Evolutionary conservation across 2,329 filamentous ascomycete genomes (phyloP).

Genomic region (Helminthosporium solani): DNA sequence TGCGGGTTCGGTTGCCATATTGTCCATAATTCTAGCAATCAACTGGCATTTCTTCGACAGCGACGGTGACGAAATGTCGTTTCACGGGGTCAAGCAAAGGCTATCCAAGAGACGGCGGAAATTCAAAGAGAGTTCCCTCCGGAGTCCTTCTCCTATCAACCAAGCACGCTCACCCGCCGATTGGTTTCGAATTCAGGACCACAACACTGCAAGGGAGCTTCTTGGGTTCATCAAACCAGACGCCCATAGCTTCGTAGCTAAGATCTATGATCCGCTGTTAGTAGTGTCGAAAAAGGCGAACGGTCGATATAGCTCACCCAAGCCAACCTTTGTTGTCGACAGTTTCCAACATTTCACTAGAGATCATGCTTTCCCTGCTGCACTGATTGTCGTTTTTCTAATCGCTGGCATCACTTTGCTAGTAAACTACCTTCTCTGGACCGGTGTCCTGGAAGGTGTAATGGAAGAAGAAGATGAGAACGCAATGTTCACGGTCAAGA

Average conservation of each 20-base stretch:
- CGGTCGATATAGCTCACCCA: slow-evolving; percentile 56
- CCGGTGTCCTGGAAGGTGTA: slow-evolving; percentile 52
- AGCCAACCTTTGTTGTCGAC: slow-evolving; percentile 54
- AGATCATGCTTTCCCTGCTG: slow-evolving; percentile 69
- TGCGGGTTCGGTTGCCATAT: slow-evolving; percentile 70
- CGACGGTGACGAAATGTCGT: slow-evolving; percentile 44
- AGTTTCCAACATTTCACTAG: slow-evolving; percentile 51
- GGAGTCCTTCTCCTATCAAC: slow-evolving; percentile 61
- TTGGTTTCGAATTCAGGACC: slow-evolving; percentile 76
- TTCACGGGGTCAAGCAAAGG: slow-evolving; percentile 21
- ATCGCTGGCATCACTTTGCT: slow-evolving; percentile 67
- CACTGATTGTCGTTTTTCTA: slow-evolving; percentile 63
- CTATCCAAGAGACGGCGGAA: slow-evolving; percentile 22
- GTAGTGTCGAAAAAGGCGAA: slow-evolving; percentile 70
- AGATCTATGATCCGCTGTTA: slow-evolving; percentile 72
- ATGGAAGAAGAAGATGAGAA: slow-evolving; percentile 51
- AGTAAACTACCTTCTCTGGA: slow-evolving; percentile 73
- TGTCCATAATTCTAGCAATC: slow-evolving; percentile 70
- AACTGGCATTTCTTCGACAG: slow-evolving; percentile 77
- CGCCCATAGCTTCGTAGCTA: slow-evolving; percentile 69
- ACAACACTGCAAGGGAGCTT: slow-evolving; percentile 74
- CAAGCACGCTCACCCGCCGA: slow-evolving; percentile 74
- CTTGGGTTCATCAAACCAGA: slow-evolving; percentile 74
- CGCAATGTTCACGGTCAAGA: slow-evolving; percentile 60
- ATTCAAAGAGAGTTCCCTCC: slow-evolving; percentile 11